These are phyloP conservation scores for Diaporthe citriasiana DNA, from an alignment of 2,329 filamentous ascomycete species.

Conservation along the genomic window DNA sequence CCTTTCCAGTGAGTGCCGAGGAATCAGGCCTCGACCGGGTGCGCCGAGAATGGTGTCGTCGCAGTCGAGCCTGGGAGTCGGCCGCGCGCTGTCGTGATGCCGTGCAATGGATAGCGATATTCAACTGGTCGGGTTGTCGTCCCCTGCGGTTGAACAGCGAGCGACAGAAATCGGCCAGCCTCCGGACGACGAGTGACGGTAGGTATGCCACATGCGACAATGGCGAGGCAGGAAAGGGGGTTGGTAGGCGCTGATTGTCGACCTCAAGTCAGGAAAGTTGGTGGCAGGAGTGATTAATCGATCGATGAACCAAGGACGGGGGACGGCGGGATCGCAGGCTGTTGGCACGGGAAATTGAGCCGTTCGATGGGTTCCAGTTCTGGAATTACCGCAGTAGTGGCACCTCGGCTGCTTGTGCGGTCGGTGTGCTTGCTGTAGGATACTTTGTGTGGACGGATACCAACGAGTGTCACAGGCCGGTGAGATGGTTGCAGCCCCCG, in stretches of 20 bases:
- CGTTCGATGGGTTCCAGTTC: conserved; percentile 39
- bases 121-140: conserved; percentile 10
- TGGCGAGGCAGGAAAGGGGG: conserved; percentile 11
- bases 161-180: conserved; percentile 7
- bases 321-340: conserved; percentile 30
- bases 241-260: conserved; percentile 30
- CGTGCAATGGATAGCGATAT: conserved; percentile 30
- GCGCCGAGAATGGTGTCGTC: conserved; percentile 23
- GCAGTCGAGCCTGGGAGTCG: conserved; percentile 31
- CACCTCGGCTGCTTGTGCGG: conserved; percentile 37
- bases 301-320: conserved; percentile 26
- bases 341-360: conserved; percentile 42
- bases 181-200: conserved; percentile 11
- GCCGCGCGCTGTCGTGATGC: conserved; percentile 37
- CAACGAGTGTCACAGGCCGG: conserved; percentile 16
- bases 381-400: conserved; percentile 43
- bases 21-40: conserved; percentile 4
- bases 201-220: conserved; percentile 32
- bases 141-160: conserved; percentile 21
- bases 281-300: conserved; percentile 25
- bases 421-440: conserved; percentile 28
- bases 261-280: conserved; percentile 25
- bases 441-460: conserved; percentile 25
- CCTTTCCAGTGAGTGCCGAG: background rate
- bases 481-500: conserved; percentile 11